Evolutionary conservation across 768 basidiomycete genomes (phyloP), one percentile per base, ranked within the genome.

Genomic region (Psilocybe azurescens): DNA sequence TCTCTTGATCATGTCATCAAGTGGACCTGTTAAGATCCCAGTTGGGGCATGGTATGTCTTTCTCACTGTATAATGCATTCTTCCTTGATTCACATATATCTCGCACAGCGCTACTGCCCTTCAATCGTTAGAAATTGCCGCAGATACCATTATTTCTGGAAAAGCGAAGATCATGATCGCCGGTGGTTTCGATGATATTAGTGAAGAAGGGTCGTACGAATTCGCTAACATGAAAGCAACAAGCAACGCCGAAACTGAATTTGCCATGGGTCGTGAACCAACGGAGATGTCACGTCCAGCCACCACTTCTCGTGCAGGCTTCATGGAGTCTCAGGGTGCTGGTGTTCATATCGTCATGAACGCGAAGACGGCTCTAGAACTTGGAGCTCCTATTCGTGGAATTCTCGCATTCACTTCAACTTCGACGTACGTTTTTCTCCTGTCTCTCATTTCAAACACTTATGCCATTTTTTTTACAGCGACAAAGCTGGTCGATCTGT

Each of bases 191-290:
- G 97, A 99, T 71, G 97, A 99, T 74, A 86, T 99, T 74, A 93
- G 91, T 65, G 97, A 99, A 76, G 97, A 99, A 78, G 97, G 97
- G 16, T 98, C 97, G 7, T 98, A 89, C 75, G 97, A 99, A 76
- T 99, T 99, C 77, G 97, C 95, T 53, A 98, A 99, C 82, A 99
- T 99, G 97, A 97, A 98, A 78, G 97, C 97, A 1, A 99, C 97
- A 5, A 94, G 92, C 78, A 98, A 97, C 71, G 90, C 96, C 1
- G 94, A 95, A 76, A 94, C 94, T 32, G 97, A 99, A 75, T 93
- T 98, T 71, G 97, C 96, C 3, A 97, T 97, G 92, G 97, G 97
- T 63, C 95, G 97, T 67, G 97, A 99, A 76, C 96, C 97, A 5
- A 95, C 93, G 41, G 97, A 99, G 76, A 96, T 99, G 92, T 99